Conservation (phyloP, 208 protist genomes). For the Histomonas meleagridis region DNA sequence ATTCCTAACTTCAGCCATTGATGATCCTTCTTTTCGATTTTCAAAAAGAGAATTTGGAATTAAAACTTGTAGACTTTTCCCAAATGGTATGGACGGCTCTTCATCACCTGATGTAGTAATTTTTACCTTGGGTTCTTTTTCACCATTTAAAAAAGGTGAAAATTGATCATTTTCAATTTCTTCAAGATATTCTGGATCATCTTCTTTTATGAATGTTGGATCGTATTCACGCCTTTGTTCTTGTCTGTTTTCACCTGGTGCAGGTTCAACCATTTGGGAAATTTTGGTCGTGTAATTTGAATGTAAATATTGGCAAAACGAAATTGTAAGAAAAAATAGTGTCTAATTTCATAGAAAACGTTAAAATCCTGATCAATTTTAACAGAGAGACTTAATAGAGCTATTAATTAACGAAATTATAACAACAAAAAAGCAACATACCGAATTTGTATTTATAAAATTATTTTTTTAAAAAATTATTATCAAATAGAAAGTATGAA, state of each 20-base stretch:
- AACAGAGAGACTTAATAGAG: too few species aligned
- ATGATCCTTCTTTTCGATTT: neutral
- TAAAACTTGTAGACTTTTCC: neutral
- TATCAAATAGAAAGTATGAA: too few species aligned
- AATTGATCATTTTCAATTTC: neutral
- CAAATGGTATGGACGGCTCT: neutral
- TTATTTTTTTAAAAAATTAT: too few species aligned
- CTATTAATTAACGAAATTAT: too few species aligned
- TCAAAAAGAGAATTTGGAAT: neutral
- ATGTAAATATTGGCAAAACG: too few species aligned
- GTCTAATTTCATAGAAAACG: too few species aligned
- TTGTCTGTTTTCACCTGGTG: neutral
- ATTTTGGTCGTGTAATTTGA: too few species aligned
- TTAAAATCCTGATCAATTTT: too few species aligned
- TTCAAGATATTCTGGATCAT: slow-evolving; percentile 3
- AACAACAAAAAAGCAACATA: too few species aligned
- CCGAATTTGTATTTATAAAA: too few species aligned
- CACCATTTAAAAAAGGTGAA: neutral
- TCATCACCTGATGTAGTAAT: neutral
- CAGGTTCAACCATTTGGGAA: too few species aligned
- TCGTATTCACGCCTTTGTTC: neutral
- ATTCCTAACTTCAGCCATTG: neutral
- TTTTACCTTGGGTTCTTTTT: neutral
- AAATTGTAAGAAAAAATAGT: too few species aligned
- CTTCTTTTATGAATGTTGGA: neutral